These are phyloP conservation scores for Pugionium dolabratum DNA, from an alignment of 345 rosid species.

Conservation along the genomic window DNA sequence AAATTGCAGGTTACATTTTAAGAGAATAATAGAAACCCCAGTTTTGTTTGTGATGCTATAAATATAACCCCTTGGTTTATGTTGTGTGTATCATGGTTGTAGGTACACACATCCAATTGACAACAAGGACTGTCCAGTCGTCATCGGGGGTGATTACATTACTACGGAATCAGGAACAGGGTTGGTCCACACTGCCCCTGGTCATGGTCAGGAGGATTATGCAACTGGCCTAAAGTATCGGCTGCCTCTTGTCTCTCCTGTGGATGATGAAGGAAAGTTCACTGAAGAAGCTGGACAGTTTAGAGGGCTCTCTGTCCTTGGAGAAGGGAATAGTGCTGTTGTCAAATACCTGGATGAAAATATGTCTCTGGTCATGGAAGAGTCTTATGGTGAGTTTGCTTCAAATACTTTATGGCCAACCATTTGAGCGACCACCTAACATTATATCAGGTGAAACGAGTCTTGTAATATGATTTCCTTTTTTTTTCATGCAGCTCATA, in stretches of 20 bases:
- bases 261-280: constrained; percentile 87
- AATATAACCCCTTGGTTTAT: constrained; percentile 24
- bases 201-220: constrained; percentile 98
- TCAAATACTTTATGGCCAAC: constrained; percentile 21
- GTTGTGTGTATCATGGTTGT: constrained; percentile 40
- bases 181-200: constrained; percentile 98
- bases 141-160: constrained; percentile 90
- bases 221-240: constrained; percentile 85
- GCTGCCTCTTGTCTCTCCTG: constrained; percentile 76
- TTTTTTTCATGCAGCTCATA: constrained; percentile 63
- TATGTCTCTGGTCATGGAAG: constrained; percentile 73
- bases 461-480: constrained; percentile 20
- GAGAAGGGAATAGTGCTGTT: constrained; percentile 86
- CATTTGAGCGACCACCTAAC: constrained; percentile 2
- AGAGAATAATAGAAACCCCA: constrained; percentile 15
- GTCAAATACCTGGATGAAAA: constrained; percentile 74
- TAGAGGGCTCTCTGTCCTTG: constrained; percentile 90
- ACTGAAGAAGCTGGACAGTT: constrained; percentile 90
- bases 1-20: constrained; percentile 70
- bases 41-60: constrained; percentile 15
- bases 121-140: constrained; percentile 74
- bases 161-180: constrained; percentile 99
- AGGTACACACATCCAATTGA: constrained; percentile 85
- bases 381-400: constrained; percentile 68
- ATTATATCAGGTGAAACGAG: constrained; percentile 6